Evolutionary conservation across 495 filamentous ascomycete species (phyloP).

Genomic region (Aspergillus indologenus): DNA sequence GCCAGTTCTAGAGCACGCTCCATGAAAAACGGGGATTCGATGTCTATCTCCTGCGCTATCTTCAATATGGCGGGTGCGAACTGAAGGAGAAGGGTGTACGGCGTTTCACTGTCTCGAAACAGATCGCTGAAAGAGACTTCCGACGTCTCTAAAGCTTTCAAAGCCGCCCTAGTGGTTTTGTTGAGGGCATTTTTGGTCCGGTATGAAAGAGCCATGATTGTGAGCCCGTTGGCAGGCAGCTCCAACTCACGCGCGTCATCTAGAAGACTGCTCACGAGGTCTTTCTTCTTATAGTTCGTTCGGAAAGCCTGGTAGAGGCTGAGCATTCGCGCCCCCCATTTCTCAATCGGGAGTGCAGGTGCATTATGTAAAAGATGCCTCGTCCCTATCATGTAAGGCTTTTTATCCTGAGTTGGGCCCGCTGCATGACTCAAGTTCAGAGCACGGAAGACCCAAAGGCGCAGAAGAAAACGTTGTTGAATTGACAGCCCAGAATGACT

Average conservation of each 20-base stretch:
- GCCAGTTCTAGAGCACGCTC: conserved; percentile 30
- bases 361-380: background rate
- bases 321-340: conserved; percentile 27
- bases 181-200: conserved; percentile 24
- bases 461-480: conserved; percentile 31
- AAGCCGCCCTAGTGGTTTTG: conserved; percentile 23
- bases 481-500: conserved; percentile 8
- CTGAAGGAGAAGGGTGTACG: conserved; percentile 24
- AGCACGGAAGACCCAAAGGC: conserved; percentile 38
- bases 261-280: conserved; percentile 32
- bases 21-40: conserved; percentile 31
- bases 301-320: conserved; percentile 27
- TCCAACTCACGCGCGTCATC: conserved; percentile 30
- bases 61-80: conserved; percentile 31
- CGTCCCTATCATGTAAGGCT: background rate
- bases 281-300: conserved; percentile 8
- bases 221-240: conserved; percentile 33
- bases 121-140: conserved; percentile 28
- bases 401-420: conserved; percentile 18
- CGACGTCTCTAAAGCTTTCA: conserved; percentile 33
- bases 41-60: conserved; percentile 33
- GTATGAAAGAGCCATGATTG: conserved; percentile 29
- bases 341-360: conserved; percentile 18
- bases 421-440: conserved; percentile 24
- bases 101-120: conserved; percentile 27